phyloP scores from a whole-genome alignment of 192 early-diverging fungal genomes.

The Diversispora epigaea region DNA sequence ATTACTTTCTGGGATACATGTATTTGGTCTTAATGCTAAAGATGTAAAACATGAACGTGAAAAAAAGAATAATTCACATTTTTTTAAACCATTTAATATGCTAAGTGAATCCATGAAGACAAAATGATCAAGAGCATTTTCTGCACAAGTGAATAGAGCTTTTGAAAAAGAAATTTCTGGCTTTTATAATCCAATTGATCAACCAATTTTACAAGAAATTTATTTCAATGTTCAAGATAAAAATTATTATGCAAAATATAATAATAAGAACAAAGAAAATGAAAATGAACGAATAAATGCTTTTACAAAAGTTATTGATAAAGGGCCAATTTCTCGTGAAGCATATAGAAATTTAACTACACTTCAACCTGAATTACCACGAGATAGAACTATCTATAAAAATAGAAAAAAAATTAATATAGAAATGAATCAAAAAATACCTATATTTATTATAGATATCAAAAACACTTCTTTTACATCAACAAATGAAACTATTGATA shows the following conservation, averaged over 20 bases:
- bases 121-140: neutral
- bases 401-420: neutral
- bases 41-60: neutral
- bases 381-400: neutral
- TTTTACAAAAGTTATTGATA: too few relatives aligned
- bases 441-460: neutral
- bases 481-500: neutral
- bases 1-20: neutral
- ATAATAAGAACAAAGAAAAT: neutral
- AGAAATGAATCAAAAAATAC: neutral
- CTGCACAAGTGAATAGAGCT: neutral
- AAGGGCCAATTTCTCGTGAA: too few relatives aligned
- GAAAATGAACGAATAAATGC: neutral
- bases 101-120: neutral
- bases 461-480: neutral
- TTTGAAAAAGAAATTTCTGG: neutral
- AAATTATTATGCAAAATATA: neutral
- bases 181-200: neutral
- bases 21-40: neutral
- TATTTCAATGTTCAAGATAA: neutral
- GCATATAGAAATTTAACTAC: neutral
- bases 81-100: neutral
- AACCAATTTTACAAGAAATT: neutral
- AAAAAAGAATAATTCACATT: neutral
- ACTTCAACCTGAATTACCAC: neutral